Conservation (phyloP, 345 rosid species). For the Angophora floribunda region DNA sequence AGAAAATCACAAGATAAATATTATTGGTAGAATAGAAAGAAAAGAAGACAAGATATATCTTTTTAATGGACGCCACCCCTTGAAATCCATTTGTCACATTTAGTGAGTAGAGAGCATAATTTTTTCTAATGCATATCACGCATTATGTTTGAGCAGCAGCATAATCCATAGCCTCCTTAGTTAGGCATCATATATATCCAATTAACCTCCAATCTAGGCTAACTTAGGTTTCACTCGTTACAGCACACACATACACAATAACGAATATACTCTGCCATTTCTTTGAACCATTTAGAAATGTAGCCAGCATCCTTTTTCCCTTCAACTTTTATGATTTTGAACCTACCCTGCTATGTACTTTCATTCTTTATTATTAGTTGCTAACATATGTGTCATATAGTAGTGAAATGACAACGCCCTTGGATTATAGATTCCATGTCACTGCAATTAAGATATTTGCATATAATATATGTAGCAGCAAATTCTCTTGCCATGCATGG, state of each 20-base stretch:
- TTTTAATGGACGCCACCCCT: not conserved
- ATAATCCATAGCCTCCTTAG: not conserved
- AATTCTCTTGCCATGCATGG: not conserved
- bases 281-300: not conserved
- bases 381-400: not conserved
- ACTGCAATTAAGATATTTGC: not conserved
- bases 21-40: not conserved
- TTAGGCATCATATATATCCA: not conserved
- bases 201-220: not conserved
- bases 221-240: not conserved
- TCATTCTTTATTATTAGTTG: not conserved
- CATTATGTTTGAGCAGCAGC: not conserved
- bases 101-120: not conserved
- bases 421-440: not conserved
- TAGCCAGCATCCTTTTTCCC: not conserved
- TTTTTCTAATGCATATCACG: not conserved
- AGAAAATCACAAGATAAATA: not conserved
- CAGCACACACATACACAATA: not conserved
- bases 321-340: not conserved
- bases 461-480: not conserved
- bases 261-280: not conserved
- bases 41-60: not conserved
- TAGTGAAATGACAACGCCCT: not conserved
- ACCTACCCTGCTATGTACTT: not conserved
- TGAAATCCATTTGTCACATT: not conserved